phyloP scores from a whole-genome alignment of 2,329 filamentous ascomycete species.

The Huntiella abstrusa region DNA sequence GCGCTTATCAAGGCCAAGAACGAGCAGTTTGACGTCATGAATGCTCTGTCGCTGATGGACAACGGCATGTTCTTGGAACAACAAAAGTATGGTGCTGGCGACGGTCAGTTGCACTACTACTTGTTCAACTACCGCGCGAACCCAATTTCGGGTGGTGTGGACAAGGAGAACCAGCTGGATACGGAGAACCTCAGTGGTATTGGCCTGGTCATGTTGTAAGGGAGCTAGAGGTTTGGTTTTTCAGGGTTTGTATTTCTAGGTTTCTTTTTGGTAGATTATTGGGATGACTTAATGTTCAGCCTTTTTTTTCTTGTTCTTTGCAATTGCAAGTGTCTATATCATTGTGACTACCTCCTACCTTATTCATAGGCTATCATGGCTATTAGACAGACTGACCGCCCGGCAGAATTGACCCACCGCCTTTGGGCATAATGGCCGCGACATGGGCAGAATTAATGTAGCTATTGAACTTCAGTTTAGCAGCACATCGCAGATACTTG shows the following conservation, averaged over 20 bases:
- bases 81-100: slow-evolving; percentile 85
- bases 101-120: slow-evolving; percentile 92
- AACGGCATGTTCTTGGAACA: slow-evolving; percentile 85
- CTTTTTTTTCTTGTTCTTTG: neutral
- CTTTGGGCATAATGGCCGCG: neutral
- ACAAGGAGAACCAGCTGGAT: slow-evolving; percentile 61
- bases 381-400: slow-evolving; percentile 7
- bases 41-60: slow-evolving; percentile 81
- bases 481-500: neutral
- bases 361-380: too few species aligned
- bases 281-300: too few species aligned
- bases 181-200: slow-evolving; percentile 65
- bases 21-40: slow-evolving; percentile 83
- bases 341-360: too few species aligned
- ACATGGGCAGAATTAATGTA: neutral
- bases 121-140: slow-evolving; percentile 90
- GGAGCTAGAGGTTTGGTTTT: neutral
- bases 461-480: neutral
- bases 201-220: slow-evolving; percentile 58
- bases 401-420: slow-evolving; percentile 11
- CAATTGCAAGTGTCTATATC: neutral
- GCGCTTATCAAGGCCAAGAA: slow-evolving; percentile 75
- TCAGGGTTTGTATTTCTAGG: neutral
- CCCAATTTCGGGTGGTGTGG: slow-evolving; percentile 68
- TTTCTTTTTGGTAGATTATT: slow-evolving; percentile 1